phyloP scores from a whole-genome alignment of 306 rosid species.

The Cucumis melo region DNA sequence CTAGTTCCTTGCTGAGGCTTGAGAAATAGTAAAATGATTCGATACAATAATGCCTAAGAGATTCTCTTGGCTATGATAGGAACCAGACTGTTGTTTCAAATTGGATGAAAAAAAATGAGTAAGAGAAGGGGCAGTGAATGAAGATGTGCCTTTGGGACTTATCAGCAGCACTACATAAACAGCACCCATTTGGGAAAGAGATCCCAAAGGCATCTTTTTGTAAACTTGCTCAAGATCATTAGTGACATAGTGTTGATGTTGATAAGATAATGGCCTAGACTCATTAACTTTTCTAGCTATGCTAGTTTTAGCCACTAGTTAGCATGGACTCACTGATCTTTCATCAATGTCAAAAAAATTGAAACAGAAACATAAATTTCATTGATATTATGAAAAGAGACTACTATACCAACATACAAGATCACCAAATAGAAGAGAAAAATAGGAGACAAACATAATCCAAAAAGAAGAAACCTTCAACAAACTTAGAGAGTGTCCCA shows the following conservation, averaged over 20 bases:
- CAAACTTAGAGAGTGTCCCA: too few relatives aligned
- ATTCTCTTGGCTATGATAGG: neutral
- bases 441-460: too few relatives aligned
- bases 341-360: conserved; percentile 23
- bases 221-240: neutral
- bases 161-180: neutral
- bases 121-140: neutral
- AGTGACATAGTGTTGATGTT: neutral
- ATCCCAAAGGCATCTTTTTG: neutral
- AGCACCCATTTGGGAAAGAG: neutral
- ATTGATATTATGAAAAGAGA: too few relatives aligned
- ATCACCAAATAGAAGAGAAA: too few relatives aligned
- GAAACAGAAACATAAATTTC: too few relatives aligned
- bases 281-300: neutral
- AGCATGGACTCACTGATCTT: neutral
- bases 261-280: neutral
- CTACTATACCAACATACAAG: too few relatives aligned
- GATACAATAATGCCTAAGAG: neutral
- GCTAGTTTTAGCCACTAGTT: neutral
- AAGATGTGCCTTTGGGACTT: neutral
- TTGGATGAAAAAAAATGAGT: neutral
- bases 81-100: neutral
- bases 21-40: neutral
- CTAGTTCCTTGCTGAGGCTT: neutral
- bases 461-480: too few relatives aligned